Percentiles rank a stretch among this genome's conserved stretches.
phyloP scores from a whole-genome alignment of 495 filamentous ascomycete genomes.

The Talaromyces ruber region DNA sequence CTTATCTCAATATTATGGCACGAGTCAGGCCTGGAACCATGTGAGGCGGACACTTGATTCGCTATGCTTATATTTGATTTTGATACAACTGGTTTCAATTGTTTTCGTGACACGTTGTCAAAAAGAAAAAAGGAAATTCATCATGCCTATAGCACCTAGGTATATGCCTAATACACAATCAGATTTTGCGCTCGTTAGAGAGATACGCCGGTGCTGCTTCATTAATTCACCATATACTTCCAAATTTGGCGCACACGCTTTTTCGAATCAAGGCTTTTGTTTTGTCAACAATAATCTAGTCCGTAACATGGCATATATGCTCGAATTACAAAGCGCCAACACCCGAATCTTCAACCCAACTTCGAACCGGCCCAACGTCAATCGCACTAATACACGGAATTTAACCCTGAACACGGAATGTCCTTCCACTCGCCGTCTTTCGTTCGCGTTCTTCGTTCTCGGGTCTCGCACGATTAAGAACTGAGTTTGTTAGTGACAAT shows the following conservation, averaged over 20 bases:
- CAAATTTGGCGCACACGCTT: neutral
- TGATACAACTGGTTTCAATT: neutral
- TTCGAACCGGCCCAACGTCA: neutral
- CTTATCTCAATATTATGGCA: neutral
- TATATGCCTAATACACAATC: neutral
- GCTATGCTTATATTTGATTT: neutral
- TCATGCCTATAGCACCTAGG: neutral
- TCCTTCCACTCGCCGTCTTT: slow-evolving; percentile 95
- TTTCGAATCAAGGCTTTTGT: neutral
- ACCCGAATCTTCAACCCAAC: neutral
- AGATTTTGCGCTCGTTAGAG: neutral
- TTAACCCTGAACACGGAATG: slow-evolving; percentile 69
- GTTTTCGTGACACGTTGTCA: neutral
- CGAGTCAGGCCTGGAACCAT: neutral
- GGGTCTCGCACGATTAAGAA: slow-evolving; percentile 82
- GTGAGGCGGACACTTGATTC: neutral
- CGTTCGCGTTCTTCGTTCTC: slow-evolving; percentile 96
- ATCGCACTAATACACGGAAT: slow-evolving; percentile 3
- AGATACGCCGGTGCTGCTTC: neutral
- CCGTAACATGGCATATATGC: neutral
- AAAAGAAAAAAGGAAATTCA: neutral
- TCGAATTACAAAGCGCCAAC: neutral
- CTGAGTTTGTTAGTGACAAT: slow-evolving; percentile 35
- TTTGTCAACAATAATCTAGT: neutral
- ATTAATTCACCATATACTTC: neutral